phyloP scores from a whole-genome alignment of 2,329 filamentous ascomycete genomes.

The Aureobasidium sp. region DNA sequence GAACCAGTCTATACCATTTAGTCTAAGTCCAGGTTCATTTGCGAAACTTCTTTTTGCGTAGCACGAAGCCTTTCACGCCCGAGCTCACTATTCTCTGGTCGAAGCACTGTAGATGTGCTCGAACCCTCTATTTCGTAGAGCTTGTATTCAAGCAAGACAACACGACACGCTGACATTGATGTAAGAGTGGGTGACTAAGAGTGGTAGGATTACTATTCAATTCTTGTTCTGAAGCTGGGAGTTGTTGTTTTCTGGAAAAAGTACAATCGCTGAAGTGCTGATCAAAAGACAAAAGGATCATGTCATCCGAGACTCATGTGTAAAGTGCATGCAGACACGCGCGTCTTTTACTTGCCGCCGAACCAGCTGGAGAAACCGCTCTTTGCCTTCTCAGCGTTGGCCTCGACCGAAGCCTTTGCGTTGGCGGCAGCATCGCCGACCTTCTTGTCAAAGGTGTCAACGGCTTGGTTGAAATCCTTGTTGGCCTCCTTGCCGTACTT shows the following conservation, averaged over 20 bases:
- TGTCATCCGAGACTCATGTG: conserved; percentile 9
- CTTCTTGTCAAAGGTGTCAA: conserved; percentile 76
- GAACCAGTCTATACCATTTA: too few relatives aligned
- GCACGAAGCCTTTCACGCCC: too few relatives aligned
- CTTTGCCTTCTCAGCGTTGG: conserved; percentile 75
- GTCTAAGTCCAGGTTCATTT: too few relatives aligned
- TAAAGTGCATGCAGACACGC: neutral
- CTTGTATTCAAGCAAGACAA: too few relatives aligned
- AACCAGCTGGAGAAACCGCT: conserved; percentile 81
- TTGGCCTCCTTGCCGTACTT: conserved; percentile 59
- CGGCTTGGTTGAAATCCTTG: conserved; percentile 43
- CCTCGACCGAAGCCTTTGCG: conserved; percentile 34
- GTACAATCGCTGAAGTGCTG: conserved; percentile 14
- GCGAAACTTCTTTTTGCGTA: too few relatives aligned
- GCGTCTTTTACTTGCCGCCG: conserved; percentile 32
- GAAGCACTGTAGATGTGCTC: too few relatives aligned
- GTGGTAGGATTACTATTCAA: conserved; percentile 5
- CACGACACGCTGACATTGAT: too few relatives aligned
- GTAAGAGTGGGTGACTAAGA: too few relatives aligned
- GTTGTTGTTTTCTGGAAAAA: neutral
- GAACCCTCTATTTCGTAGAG: too few relatives aligned
- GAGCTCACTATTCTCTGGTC: too few relatives aligned
- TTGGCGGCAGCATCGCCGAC: conserved; percentile 43
- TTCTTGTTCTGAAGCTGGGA: neutral
- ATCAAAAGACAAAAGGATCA: conserved; percentile 3